These are phyloP conservation scores for Pestalotiopsis sp. DNA, from an alignment of 2,329 filamentous ascomycete species.

Conservation along the genomic window DNA sequence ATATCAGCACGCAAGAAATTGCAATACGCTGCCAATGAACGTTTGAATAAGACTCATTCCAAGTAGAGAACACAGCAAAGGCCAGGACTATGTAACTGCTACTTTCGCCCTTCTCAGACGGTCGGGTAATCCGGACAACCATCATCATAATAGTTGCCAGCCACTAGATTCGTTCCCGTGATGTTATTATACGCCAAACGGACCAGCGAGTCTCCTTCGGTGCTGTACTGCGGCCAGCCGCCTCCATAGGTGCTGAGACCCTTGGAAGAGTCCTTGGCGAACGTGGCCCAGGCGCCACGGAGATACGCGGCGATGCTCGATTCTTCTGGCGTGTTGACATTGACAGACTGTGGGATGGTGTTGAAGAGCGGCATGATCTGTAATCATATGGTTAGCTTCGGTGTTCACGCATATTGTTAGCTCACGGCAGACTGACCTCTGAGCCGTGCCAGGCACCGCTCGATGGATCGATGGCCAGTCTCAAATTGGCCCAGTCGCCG, in stretches of 20 bases:
- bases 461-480: background rate
- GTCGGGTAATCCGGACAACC: slow-evolving; percentile 35
- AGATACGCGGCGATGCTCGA: background rate
- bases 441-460: slow-evolving; percentile 12
- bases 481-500: slow-evolving; percentile 5
- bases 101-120: background rate
- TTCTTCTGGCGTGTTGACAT: background rate
- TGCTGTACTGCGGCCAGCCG: slow-evolving; percentile 11
- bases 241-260: background rate
- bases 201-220: slow-evolving; percentile 3
- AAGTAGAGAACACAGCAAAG: background rate
- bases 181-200: slow-evolving; percentile 6
- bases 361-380: slow-evolving; percentile 5
- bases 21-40: background rate
- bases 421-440: background rate
- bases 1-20: background rate
- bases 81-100: background rate
- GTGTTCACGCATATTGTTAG: background rate
- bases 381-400: background rate
- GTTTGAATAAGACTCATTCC: background rate
- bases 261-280: slow-evolving; percentile 6
- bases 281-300: slow-evolving; percentile 10
- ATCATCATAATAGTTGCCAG: slow-evolving; percentile 5
- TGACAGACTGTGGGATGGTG: background rate
- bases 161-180: background rate